These are phyloP conservation scores for Tephrocybe rancida DNA, from an alignment of 768 basidiomycete genomes.

Conservation along the genomic window DNA sequence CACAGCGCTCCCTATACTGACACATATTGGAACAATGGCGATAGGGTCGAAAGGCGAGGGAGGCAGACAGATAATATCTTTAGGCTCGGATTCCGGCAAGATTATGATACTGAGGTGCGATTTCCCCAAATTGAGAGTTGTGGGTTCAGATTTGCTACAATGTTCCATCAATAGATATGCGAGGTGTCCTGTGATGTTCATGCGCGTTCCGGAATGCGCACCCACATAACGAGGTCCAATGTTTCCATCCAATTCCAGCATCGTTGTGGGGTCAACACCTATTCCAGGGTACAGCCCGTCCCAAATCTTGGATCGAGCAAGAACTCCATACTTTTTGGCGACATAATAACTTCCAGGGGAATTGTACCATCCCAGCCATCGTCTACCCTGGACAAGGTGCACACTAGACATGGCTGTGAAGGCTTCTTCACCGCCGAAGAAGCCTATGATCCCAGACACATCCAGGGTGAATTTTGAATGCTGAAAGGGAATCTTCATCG, in stretches of 20 bases:
- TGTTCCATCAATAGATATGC: constrained; percentile 24
- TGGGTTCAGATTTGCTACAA: constrained; percentile 3
- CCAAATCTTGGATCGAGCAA: constrained; percentile 34
- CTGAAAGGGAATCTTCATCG: neutral
- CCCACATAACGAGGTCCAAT: constrained; percentile 27
- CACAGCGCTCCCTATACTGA: constrained; percentile 24
- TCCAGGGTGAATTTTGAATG: constrained; percentile 8
- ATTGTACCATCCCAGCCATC: constrained; percentile 39
- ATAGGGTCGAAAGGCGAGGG: constrained; percentile 9
- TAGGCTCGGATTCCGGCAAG: constrained; percentile 6
- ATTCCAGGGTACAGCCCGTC: constrained; percentile 35
- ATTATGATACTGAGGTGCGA: too few relatives aligned
- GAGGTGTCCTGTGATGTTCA: constrained; percentile 29
- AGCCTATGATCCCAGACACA: constrained; percentile 31
- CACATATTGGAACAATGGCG: constrained; percentile 22
- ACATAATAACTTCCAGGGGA: constrained; percentile 32
- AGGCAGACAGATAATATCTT: neutral
- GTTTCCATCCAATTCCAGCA: constrained; percentile 27
- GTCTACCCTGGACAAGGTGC: constrained; percentile 30
- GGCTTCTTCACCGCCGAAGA: constrained; percentile 37
- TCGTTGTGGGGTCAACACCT: constrained; percentile 27
- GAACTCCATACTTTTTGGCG: constrained; percentile 28
- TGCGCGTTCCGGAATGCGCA: constrained; percentile 24
- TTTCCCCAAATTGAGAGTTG: too few relatives aligned
- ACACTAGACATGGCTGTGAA: constrained; percentile 35